Evolutionary conservation across 257 asterid genomes (phyloP).

Genomic region (Perilla frutescens): DNA sequence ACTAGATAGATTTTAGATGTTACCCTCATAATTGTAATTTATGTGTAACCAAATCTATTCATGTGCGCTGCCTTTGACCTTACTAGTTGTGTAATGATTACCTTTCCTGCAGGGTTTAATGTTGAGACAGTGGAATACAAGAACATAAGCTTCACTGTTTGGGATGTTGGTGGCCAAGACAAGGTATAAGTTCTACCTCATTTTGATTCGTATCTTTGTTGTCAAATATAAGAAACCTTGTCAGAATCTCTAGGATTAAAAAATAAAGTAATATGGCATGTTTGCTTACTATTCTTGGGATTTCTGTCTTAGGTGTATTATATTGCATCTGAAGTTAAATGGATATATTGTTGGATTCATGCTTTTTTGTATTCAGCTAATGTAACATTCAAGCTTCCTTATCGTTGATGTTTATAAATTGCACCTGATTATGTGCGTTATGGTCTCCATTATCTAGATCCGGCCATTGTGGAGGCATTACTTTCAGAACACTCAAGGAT

Average conservation of each 20-base stretch:
- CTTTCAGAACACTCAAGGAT: constrained; percentile 88
- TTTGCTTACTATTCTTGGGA: not conserved
- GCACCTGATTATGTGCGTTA: constrained; percentile 24
- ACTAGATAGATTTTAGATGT: not conserved
- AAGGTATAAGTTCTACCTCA: constrained; percentile 30
- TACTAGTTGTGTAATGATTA: constrained; percentile 1
- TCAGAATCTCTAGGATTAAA: not conserved
- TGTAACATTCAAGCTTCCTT: not conserved
- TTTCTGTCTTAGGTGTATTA: not conserved
- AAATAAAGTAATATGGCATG: no score
- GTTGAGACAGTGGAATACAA: constrained; percentile 51
- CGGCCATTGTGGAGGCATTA: constrained; percentile 91
- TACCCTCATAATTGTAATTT: not conserved
- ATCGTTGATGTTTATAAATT: constrained; percentile 26
- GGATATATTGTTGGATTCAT: not conserved
- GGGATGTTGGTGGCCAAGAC: constrained; percentile 56
- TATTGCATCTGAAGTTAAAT: not conserved
- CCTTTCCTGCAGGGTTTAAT: constrained; percentile 39
- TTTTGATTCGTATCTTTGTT: not conserved
- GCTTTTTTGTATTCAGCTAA: not conserved
- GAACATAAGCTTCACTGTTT: constrained; percentile 49
- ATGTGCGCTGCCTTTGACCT: not conserved
- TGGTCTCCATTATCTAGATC: constrained; percentile 51
- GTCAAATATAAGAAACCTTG: not conserved
- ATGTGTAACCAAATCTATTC: not conserved